Base-by-base conservation (phyloP, 2,329 filamentous ascomycete species). In the Teratosphaeria zuluensis region DNA sequence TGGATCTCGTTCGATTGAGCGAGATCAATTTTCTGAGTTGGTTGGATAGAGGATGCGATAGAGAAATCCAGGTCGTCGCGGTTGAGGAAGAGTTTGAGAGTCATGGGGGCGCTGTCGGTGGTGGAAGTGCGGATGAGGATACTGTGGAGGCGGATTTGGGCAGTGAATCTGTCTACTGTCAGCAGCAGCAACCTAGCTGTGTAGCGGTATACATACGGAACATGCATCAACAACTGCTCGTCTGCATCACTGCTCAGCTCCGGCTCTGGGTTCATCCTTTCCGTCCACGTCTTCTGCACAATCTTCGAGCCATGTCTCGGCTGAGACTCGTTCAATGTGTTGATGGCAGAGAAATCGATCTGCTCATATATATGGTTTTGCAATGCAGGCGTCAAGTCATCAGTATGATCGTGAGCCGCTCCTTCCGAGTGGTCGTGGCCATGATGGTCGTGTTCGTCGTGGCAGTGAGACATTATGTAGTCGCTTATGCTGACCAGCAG, bases 331-430 rank as follows among this genome's bases (percentile, higher is more conserved):
- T 99, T 99, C 57, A 96, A 77, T 0, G 92, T 94, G 42, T 80
- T 84, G 62, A 99, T 85, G 31, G 85, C 82, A 75, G 90, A 87
- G 75, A 97, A 96, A 72, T 92, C 84, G 74, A 99, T 91, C 72
- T 96, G 88, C 64, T 89, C 85, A 78, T 96, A 97, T 38, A 99
- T 85, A 51, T 91, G 90, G 67, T 86, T 87, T 74, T 97, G 92
- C 16, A 96, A 80, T 1, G 92, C 92, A 0, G 94, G 94, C 1
- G 89, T 92, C 68, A 96, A 84, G 77, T 97, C 92, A 77, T 97
- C 89, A 53, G 84, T 87, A 76, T 96, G 92, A 74, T 96, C 91
- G 73, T 96, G 91, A 60, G 81, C 76, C 62, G 80, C 78, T 66
- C 80, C 76, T 66, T 85, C 78, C 59, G 78, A 79, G 65, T 84